Evolutionary conservation across 129 eudicot genomes (phyloP).

Genomic region (Lactuca sativa): DNA sequence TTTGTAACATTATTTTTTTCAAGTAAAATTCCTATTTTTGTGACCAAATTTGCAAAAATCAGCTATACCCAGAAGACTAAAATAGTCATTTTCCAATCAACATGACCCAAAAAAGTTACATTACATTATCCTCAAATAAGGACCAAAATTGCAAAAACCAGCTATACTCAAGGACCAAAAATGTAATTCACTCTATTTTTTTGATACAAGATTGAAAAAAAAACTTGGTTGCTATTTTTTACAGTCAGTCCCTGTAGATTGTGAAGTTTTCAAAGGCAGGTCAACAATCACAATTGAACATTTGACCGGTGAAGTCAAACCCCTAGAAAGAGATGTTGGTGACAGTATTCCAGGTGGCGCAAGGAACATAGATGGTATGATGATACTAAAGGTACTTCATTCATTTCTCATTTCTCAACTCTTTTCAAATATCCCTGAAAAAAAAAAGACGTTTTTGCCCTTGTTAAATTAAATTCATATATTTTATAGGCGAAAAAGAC

Average conservation of each 20-base stretch:
- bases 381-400: conserved; percentile 73
- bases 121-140: background rate
- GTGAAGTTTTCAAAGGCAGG: conserved; percentile 84
- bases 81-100: background rate
- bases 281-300: conserved; percentile 95
- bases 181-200: background rate
- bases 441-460: background rate
- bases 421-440: background rate
- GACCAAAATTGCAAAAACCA: background rate
- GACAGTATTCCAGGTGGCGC: conserved; percentile 98
- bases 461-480: too few species aligned
- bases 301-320: conserved; percentile 98
- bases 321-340: conserved; percentile 74
- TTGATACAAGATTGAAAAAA: background rate
- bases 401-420: background rate
- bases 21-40: too few species aligned
- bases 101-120: background rate
- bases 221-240: conserved; percentile 34
- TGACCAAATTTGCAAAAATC: background rate
- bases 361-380: conserved; percentile 94
- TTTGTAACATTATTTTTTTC: too few species aligned
- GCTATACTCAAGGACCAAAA: too few species aligned
- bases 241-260: conserved; percentile 98
- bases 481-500: conserved; percentile 73
- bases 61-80: background rate